phyloP scores from a whole-genome alignment of 192 early-diverging fungal species.

The Podila verticillata region DNA sequence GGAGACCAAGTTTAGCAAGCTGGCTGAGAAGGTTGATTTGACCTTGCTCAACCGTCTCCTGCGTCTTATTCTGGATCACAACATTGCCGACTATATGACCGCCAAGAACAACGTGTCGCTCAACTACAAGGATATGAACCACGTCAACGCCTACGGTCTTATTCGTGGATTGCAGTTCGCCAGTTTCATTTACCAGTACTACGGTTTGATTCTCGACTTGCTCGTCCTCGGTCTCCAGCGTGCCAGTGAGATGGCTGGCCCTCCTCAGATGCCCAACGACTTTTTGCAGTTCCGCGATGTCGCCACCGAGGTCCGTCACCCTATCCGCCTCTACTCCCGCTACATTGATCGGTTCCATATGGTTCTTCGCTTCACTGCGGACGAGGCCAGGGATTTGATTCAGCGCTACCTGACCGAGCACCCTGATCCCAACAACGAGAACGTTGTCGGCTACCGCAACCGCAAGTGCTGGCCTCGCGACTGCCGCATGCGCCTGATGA shows the following conservation, averaged over 20 bases:
- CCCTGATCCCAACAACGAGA: conserved; percentile 99
- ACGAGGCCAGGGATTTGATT: conserved; percentile 94
- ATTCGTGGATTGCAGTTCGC: conserved; percentile 98
- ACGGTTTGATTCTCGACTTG: conserved; percentile 95
- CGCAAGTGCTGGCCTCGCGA: conserved; percentile 98
- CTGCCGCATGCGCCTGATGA: conserved; percentile 98
- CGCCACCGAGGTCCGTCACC: conserved; percentile 92
- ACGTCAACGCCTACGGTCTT: conserved; percentile 96
- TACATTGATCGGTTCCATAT: conserved; percentile 96
- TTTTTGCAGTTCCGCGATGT: conserved; percentile 96
- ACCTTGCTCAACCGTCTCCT: conserved; percentile 93
- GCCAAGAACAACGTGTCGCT: conserved; percentile 99
- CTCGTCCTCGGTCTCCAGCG: conserved; percentile 94
- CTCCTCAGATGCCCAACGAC: conserved; percentile 92
- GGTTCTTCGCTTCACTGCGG: conserved; percentile 92
- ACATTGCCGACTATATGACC: conserved; percentile 99
- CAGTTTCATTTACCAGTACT: conserved; percentile 98
- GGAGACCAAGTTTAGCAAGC: conserved; percentile 90
- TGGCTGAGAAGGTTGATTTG: conserved; percentile 98
- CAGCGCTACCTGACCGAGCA: conserved; percentile 98
- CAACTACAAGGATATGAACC: conserved; percentile 99
- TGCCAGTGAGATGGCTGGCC: conserved; percentile 96
- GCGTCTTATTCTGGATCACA: conserved; percentile 97
- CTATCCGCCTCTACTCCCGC: conserved; percentile 95
- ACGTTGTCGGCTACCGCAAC: conserved; percentile 98